Base-by-base conservation (phyloP, 495 filamentous ascomycete genomes). In the Copromyces sp. region DNA sequence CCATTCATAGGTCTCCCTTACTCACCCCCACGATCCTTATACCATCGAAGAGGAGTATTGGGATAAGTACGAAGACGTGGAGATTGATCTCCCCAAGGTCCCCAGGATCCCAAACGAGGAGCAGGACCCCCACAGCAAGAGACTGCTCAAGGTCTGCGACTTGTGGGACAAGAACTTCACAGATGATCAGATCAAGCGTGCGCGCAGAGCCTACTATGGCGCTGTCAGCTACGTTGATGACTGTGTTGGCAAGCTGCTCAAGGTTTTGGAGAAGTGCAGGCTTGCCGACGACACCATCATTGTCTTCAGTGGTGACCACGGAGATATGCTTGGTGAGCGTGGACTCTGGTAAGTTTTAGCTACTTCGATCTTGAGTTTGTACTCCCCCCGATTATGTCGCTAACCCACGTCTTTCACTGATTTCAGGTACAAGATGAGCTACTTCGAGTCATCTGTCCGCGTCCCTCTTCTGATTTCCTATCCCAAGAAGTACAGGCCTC, bases 11-110 rank as follows among this genome's bases (percentile, higher is more conserved):
- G 90, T 97, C 8, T 96, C 93, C 20, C 88, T 97, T 73, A 97
- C 93, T 11, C 93, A 97, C 80, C 93, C 93, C 17, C 93, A 97
- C 77, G 93, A 97, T 77, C 93, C 93, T 0, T 97, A 97, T 78
- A 93, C 92, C 72, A 97, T 97, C 80, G 90, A 92, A 73, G 84
- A 91, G 73, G 90, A 95, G 80, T 95, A 90, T 82, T 96, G 93
- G 93, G 92, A 97, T 75, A 80, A 89, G 72, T 97, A 97, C 80
- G 92, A 95, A 78, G 89, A 86, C 71, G 91, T 94, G n/a, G 92
- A 95, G 17, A 95, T 96, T 73, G 87, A 89, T 1, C 79, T 95
- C 61, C 93, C 93, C 53, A 90, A 91, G 76, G 89, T 93, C 65
- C 29, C 53, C 53, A 80, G 78, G 11, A 92, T 96, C 69, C 87